Percentiles rank a stretch among this genome's conserved stretches.
These are phyloP conservation scores for Aspergillus ellipticus DNA, from an alignment of 495 filamentous ascomycete genomes.

Conservation along the genomic window DNA sequence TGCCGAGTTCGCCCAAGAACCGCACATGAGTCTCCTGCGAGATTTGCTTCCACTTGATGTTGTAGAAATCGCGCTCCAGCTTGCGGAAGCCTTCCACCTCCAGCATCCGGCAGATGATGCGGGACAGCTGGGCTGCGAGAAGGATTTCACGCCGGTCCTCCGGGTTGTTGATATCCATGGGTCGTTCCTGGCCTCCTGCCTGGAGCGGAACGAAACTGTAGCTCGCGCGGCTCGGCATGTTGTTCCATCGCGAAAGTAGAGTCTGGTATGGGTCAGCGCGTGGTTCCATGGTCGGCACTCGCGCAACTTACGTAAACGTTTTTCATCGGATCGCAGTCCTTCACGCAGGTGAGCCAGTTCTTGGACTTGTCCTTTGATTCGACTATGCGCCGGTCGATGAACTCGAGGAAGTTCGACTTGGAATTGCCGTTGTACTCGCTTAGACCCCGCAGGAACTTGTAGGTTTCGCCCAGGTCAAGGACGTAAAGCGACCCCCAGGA, in stretches of 20 bases:
- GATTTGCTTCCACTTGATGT: constrained; percentile 50
- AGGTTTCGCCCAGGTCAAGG: constrained; percentile 41
- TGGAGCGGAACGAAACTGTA: constrained; percentile 43
- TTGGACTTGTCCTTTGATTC: constrained; percentile 48
- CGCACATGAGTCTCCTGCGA: constrained; percentile 41
- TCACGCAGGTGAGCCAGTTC: constrained; percentile 46
- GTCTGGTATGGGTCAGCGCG: constrained; percentile 24
- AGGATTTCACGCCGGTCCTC: constrained; percentile 43
- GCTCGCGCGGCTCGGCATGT: constrained; percentile 49
- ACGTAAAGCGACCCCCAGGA: constrained; percentile 44
- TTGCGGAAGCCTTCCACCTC: constrained; percentile 51
- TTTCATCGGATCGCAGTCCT: constrained; percentile 43
- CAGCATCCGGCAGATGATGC: constrained; percentile 48
- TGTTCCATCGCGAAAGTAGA: constrained; percentile 47
- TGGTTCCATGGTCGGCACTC: background rate
- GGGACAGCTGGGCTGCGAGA: constrained; percentile 44
- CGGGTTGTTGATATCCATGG: constrained; percentile 40
- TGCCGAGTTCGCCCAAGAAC: constrained; percentile 42
- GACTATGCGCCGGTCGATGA: constrained; percentile 45
- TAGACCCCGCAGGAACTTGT: constrained; percentile 41
- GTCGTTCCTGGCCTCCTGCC: constrained; percentile 28
- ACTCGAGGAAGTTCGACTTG: constrained; percentile 44
- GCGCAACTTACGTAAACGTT: constrained; percentile 37
- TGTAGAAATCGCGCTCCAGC: constrained; percentile 48
- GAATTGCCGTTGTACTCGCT: constrained; percentile 47